Base-by-base conservation (phyloP, 1,139 yeast genomes). In the Geotrichum europaeum region DNA sequence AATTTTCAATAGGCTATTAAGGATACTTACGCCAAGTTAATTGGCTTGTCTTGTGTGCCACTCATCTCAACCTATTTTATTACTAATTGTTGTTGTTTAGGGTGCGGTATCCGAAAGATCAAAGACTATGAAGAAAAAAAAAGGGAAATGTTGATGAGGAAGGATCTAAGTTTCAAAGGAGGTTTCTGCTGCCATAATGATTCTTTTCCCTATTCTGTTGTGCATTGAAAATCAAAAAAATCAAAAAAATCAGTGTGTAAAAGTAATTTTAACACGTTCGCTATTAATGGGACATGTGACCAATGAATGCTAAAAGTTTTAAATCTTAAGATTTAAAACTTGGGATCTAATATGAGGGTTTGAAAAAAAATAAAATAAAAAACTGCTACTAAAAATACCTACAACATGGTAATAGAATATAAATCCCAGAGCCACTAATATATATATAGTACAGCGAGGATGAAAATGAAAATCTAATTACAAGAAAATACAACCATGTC, bases 1-100 rank as follows among this genome's bases (percentile, higher is more conserved):
- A 20, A 45, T 24, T 36, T 3, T 6, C 9, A 34, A 36, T n/a
- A 18, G 2, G 15, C 5, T 28, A 3, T 13, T 9, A 28, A 24
- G 20, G 20, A 1, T 13, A 54, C 60, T 51, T 54, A 58, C 60
- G 60, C 58, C 34, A 58, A 24, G 34, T 55, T 58, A 36, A 58
- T 55, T 13, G 60, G 60, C 50, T 52, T 55, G 15, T 54, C 57
- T 47, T 58, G 60, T n/a, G 58, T 54, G n/a, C 60, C 60, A 40
- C 60, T 58, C 60, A 58, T 58, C 18, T 34, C 40, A 13, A 25
- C 13, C 18, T 18, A 22, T 49, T 20, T 28, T 24, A 24, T 24
- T 24, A 24, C 4, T 24, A 24, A 49, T 20, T 22, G 15, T 6
- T 24, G 28, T 9, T 40, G 22, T 22, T 40, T 40, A 18, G 47